Evolutionary conservation across 768 basidiomycete genomes (phyloP), one percentile per base, ranked within the genome.

Genomic region (Amanita inopinata): DNA sequence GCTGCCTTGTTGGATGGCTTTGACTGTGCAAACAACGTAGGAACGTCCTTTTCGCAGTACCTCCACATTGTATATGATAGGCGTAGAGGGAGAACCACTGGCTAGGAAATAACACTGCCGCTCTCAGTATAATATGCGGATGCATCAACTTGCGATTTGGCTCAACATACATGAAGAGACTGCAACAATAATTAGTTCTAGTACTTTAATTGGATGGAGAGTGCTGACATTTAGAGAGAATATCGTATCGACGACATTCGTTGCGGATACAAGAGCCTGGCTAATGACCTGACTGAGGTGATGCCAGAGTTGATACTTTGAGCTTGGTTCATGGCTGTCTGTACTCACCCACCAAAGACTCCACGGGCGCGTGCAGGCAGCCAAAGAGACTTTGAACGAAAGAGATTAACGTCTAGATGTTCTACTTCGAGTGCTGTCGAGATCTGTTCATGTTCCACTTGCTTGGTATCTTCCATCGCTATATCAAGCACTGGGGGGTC

Each of bases 201-300:
- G 36, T 8, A 39, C 34, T 37, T 33, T 38, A 43, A 38, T 37
- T 27, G 19, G 20, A 40, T 9, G 25, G 31, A 22, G 11, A 20
- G 42, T 12, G 60, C 86, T 66, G 54, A 88, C 87, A 63, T 91
- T 84, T 22, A 88, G 60, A 18, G 71, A 73, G 57, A 73, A 86
- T 11, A 62, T 67, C 8, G 77, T 66, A 33, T 76, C 64, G 0
- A 91, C 83, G 40, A 78, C 77, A 46, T 78, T 80, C 10, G 84
- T 87, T 1, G 88, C 88, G 2, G 84, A 74, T 9, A 87, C 81
- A 20, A 91, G 63, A 3, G 87, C 89, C 54, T 91, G 88, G 27
- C 83, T 87, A 50, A 92, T 88, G 45, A 91, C 88, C 60, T 90
- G 86, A 3, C 73, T 66, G 30, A 27, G 17, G 38, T 10, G 31